Conservation (phyloP, 805 yeast species). For the Torulaspora quercuum region DNA sequence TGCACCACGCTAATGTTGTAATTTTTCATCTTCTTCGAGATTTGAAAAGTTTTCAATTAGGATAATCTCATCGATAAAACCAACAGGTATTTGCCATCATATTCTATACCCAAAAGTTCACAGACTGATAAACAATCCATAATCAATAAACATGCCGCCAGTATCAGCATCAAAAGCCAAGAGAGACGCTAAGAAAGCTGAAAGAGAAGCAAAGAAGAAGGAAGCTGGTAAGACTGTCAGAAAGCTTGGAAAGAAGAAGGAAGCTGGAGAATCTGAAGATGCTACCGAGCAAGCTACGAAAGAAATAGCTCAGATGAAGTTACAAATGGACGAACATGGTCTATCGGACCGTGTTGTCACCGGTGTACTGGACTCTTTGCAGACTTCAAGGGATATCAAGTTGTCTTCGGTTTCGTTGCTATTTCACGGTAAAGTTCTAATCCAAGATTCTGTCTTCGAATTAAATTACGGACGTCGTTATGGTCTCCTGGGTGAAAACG, state of each 20-base stretch:
- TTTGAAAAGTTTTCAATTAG: conserved; percentile 17
- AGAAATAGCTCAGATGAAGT: conserved; percentile 78
- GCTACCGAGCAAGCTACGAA: conserved; percentile 64
- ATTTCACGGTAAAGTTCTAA: conserved; percentile 95
- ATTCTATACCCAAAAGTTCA: conserved; percentile 1
- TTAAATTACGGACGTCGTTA: conserved; percentile 96
- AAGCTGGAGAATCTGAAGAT: conserved; percentile 37
- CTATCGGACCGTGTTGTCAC: conserved; percentile 95
- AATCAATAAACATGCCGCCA: conserved; percentile 37
- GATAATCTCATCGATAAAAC: conserved; percentile 8
- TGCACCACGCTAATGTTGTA: conserved; percentile 14
- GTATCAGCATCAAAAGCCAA: conserved; percentile 94
- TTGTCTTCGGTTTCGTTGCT: conserved; percentile 82
- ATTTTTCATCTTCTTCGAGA: conserved; percentile 5
- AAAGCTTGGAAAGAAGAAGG: conserved; percentile 54
- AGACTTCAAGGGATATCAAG: conserved; percentile 91
- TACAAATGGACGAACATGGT: conserved; percentile 93
- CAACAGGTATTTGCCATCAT: not conserved
- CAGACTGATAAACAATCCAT: conserved; percentile 2
- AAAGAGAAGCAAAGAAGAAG: conserved; percentile 94
- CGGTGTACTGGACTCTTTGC: conserved; percentile 88
- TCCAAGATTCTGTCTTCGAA: conserved; percentile 89
- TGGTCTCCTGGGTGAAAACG: conserved; percentile 96
- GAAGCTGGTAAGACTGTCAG: conserved; percentile 61
- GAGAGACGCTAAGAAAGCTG: conserved; percentile 94